Evolutionary conservation across 768 basidiomycete genomes (phyloP).

Genomic region (Strobilomyces confusus): DNA sequence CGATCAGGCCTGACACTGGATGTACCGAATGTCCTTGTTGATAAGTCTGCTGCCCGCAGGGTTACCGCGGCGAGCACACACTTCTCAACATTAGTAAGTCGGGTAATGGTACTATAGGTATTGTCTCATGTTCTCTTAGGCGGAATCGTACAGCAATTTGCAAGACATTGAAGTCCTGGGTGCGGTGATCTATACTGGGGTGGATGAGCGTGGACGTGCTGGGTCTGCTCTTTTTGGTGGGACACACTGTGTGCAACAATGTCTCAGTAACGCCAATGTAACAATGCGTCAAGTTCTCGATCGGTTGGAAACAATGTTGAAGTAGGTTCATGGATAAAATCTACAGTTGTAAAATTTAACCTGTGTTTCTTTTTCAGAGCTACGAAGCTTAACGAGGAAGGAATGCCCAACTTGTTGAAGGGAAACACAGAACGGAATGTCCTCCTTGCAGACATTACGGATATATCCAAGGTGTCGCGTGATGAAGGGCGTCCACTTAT

Average conservation of each 20-base stretch:
- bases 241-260: background rate
- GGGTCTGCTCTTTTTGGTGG: background rate
- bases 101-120: background rate
- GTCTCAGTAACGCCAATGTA: background rate
- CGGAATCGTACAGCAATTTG: background rate
- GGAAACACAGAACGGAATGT: too few species aligned
- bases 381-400: too few species aligned
- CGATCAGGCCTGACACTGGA: too few species aligned
- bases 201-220: background rate
- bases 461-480: too few species aligned
- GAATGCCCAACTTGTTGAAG: too few species aligned
- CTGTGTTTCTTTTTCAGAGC: too few species aligned
- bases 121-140: background rate
- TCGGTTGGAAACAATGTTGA: background rate
- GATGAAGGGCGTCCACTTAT: too few species aligned
- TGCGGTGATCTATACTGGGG: background rate
- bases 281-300: background rate
- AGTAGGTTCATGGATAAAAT: too few species aligned
- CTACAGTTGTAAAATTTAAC: too few species aligned
- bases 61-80: background rate
- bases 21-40: too few species aligned
- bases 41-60: too few species aligned
- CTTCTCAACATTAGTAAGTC: background rate
- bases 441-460: too few species aligned
- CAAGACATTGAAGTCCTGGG: background rate